Percentiles rank a stretch among this genome's conserved stretches.
Evolutionary conservation across 2,329 filamentous ascomycete species (phyloP).

Genomic region (Colletotrichum aenigma): DNA sequence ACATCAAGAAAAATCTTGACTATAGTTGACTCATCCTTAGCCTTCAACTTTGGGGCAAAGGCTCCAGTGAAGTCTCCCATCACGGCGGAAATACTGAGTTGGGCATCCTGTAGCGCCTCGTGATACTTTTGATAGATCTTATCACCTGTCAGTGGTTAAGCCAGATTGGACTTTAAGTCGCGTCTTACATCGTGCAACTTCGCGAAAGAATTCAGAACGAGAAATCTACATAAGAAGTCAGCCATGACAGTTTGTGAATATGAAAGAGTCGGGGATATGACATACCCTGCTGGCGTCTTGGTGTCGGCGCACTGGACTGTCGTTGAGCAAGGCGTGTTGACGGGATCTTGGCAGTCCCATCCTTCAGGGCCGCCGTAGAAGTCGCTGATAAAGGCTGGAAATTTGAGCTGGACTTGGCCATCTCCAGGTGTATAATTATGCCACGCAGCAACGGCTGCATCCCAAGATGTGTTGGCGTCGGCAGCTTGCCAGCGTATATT

Average conservation of each 20-base stretch:
- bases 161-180: too few relatives aligned
- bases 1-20: background rate
- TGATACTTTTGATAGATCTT: conserved; percentile 1
- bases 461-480: background rate
- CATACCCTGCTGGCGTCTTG: background rate
- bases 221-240: background rate
- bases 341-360: conserved; percentile 1
- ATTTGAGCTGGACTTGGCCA: background rate
- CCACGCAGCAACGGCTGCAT: background rate
- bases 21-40: background rate
- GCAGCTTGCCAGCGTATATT: background rate
- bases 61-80: background rate
- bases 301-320: background rate
- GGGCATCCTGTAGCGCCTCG: background rate
- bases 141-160: background rate
- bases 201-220: background rate
- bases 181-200: background rate
- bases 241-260: background rate
- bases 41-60: background rate
- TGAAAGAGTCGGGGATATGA: background rate
- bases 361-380: conserved; percentile 6
- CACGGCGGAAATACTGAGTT: background rate
- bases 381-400: background rate
- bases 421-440: background rate
- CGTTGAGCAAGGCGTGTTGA: background rate